Conservation (phyloP, 768 basidiomycete species). For the Trametes meyenii region DNA sequence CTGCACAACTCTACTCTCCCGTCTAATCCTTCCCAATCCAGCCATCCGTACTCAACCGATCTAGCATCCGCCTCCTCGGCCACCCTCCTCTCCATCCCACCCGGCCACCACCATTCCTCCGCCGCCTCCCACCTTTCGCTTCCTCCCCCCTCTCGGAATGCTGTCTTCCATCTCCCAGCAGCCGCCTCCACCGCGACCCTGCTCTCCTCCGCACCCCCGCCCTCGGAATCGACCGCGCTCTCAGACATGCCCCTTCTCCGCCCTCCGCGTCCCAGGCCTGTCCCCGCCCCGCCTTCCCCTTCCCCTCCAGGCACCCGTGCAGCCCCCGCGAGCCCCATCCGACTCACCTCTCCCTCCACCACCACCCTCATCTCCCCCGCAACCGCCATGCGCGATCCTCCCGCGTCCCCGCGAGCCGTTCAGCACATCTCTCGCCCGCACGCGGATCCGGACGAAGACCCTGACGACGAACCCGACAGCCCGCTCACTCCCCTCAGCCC, state of each 20-base stretch:
- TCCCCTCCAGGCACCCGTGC: neutral
- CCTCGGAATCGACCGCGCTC: conserved; percentile 5
- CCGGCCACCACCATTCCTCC: conserved; percentile 1
- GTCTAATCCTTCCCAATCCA: neutral
- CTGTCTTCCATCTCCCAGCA: neutral
- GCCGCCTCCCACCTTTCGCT: conserved; percentile 4
- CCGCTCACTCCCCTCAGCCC: neutral
- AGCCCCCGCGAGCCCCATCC: neutral
- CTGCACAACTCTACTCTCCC: neutral
- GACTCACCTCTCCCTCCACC: conserved; percentile 17
- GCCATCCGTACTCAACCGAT: conserved; percentile 8
- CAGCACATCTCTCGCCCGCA: neutral
- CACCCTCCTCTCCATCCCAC: conserved; percentile 15
- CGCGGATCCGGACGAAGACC: neutral
- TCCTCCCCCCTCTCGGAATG: neutral
- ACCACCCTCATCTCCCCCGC: conserved; percentile 13
- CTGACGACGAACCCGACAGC: neutral
- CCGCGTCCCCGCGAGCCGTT: neutral
- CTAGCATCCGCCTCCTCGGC: conserved; percentile 12
- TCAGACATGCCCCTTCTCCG: conserved; percentile 19
- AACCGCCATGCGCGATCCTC: conserved; percentile 11
- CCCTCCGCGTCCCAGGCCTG: conserved; percentile 4
- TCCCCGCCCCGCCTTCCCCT: conserved; percentile 6
- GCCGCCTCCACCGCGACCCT: conserved; percentile 11
- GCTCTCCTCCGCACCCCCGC: neutral